phyloP scores from a whole-genome alignment of 306 rosid genomes.

The Castanea mollissima region DNA sequence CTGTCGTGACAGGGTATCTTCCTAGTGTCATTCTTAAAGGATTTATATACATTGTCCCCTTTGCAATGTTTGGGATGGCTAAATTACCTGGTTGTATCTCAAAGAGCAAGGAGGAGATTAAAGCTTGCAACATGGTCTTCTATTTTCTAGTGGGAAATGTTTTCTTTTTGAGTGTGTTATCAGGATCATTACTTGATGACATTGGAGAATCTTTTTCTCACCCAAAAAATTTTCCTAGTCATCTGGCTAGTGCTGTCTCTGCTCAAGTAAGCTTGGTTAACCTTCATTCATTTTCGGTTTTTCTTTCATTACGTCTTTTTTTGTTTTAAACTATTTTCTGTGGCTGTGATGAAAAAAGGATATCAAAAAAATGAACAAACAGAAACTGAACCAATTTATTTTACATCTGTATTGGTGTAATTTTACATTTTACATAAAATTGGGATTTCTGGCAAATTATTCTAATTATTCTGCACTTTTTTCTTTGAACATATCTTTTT shows the following conservation, averaged over 20 bases:
- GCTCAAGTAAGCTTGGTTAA: constrained; percentile 61
- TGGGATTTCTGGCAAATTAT: not conserved
- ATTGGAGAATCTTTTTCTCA: constrained; percentile 65
- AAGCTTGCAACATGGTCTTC: constrained; percentile 93
- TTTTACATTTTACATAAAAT: not conserved
- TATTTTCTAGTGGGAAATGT: constrained; percentile 91
- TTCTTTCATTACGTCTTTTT: not conserved
- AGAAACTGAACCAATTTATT: not conserved
- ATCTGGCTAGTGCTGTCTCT: constrained; percentile 73
- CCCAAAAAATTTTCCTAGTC: constrained; percentile 65
- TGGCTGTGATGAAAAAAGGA: not conserved
- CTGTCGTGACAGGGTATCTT: constrained; percentile 80
- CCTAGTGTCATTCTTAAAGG: constrained; percentile 82
- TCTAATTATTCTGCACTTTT: not conserved
- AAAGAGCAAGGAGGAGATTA: constrained; percentile 87
- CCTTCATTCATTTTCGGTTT: constrained; percentile 5
- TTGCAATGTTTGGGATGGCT: constrained; percentile 83
- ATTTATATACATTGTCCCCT: constrained; percentile 76
- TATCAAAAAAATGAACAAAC: not conserved
- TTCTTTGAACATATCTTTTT: not conserved
- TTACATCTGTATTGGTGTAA: not conserved
- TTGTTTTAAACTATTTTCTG: not conserved
- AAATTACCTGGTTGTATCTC: constrained; percentile 78
- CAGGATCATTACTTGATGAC: constrained; percentile 85
- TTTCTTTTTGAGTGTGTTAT: constrained; percentile 77